phyloP scores from a whole-genome alignment of 2,329 filamentous ascomycete genomes.

The Bipolaris zeicola region DNA sequence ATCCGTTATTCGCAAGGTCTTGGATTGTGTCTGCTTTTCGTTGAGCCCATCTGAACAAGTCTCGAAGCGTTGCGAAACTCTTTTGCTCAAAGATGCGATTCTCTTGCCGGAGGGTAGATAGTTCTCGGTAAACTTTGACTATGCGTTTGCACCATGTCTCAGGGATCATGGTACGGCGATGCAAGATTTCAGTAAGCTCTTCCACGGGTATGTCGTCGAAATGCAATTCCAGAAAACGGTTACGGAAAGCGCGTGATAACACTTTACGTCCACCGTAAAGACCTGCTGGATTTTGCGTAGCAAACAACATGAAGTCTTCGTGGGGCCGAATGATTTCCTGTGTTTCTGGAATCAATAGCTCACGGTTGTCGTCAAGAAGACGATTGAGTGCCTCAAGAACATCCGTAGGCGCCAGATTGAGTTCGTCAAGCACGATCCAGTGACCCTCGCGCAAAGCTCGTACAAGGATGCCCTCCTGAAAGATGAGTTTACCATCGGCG shows the following conservation, averaged over 20 bases:
- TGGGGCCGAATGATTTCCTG: constrained; percentile 93
- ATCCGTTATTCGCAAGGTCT: constrained; percentile 88
- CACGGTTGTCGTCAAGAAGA: constrained; percentile 92
- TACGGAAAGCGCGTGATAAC: constrained; percentile 91
- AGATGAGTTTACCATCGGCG: constrained; percentile 80
- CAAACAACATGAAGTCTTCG: constrained; percentile 95
- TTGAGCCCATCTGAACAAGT: constrained; percentile 94
- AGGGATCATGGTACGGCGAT: constrained; percentile 84
- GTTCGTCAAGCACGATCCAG: constrained; percentile 97
- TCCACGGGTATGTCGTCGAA: constrained; percentile 98
- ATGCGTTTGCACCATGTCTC: constrained; percentile 91
- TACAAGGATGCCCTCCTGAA: constrained; percentile 92
- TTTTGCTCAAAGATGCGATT: constrained; percentile 94
- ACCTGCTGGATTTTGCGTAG: constrained; percentile 95
- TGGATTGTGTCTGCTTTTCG: constrained; percentile 83
- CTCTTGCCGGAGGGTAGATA: constrained; percentile 87
- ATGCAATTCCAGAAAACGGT: constrained; percentile 94
- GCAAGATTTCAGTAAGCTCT: constrained; percentile 89
- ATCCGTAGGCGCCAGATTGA: constrained; percentile 96
- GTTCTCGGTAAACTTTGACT: constrained; percentile 89
- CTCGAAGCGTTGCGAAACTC: constrained; percentile 93
- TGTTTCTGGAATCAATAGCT: constrained; percentile 93
- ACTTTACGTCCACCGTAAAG: constrained; percentile 94
- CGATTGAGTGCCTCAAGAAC: constrained; percentile 95
- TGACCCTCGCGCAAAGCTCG: constrained; percentile 90